Evolutionary conservation across 2,329 filamentous ascomycete species (phyloP), one percentile per base, ranked within the genome.

Genomic region (Tricladium varicosporioides): DNA sequence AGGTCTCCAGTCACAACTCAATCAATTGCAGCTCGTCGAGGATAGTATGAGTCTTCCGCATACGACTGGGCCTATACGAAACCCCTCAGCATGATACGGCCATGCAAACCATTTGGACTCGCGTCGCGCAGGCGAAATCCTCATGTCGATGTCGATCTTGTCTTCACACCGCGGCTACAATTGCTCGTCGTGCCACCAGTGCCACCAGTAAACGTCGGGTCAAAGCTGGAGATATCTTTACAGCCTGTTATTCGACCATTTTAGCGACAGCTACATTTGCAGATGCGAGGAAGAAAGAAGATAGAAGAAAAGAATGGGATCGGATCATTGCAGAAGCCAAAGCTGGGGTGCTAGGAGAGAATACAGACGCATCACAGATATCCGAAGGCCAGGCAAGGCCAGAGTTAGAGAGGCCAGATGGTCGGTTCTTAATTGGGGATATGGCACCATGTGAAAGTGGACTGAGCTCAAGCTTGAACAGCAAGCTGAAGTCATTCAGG

Each of bases 91-190:
- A 70, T 70, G 68, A 53, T 58, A 60, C 52, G 61, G 75, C 70
- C 68, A 92, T 91, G 88, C 83, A 83, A 73, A 78, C 80, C 62
- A 71, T 90, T 64, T 87, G 86, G 85, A 85, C 83, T 72, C 82
- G 85, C 75, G 82, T 83, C 74, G 78, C 80, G 67, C 82, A 81
- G 78, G 79, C 79, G 74, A 82, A 80, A 72, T 72, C 72, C 62
- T 78, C 80, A 66, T 88, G 84, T 74, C 80, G 79, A 72, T 89
- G 85, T 74, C 77, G 80, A 64, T 76, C 82, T 67, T 88, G 85
- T 73, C 72, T 82, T 53, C 78, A 80, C 55, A 74, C 75, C 52
- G 69, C 79, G 56, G 75, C 76, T 58, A 59, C 59, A n/a, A 65
- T 83, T 59, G 74, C 78, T 58, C 78, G 80, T 56, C 79, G 78